Percentiles rank a stretch among this genome's conserved stretches.
These are phyloP conservation scores for Pseudoturritis turrita DNA, from an alignment of 345 rosid genomes.

Conservation along the genomic window DNA sequence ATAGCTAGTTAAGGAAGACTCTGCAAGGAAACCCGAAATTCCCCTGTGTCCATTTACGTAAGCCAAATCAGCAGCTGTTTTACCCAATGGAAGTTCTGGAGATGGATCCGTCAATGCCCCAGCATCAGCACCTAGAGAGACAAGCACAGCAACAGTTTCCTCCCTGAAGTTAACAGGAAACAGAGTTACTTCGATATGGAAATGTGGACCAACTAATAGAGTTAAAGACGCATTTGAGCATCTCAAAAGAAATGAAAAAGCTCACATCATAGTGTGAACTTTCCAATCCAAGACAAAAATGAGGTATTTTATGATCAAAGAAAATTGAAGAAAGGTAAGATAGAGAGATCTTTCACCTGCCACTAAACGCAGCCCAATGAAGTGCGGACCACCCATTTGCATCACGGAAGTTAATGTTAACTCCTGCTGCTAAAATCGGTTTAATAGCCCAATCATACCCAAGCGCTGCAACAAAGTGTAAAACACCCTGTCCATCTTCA, in stretches of 20 bases:
- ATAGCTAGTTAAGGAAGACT: slow-evolving; percentile 70
- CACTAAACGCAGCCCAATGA: slow-evolving; percentile 93
- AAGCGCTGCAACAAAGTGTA: slow-evolving; percentile 82
- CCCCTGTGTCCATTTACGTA: slow-evolving; percentile 86
- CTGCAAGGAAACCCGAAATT: slow-evolving; percentile 89
- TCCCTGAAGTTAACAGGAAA: slow-evolving; percentile 50
- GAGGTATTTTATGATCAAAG: neutral
- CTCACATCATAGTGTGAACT: neutral
- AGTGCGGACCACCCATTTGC: slow-evolving; percentile 92
- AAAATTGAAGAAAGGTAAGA: neutral
- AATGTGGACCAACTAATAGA: neutral
- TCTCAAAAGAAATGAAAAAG: neutral
- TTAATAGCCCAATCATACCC: slow-evolving; percentile 86
- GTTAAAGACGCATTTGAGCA: neutral
- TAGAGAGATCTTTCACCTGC: slow-evolving; percentile 56
- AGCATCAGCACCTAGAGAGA: slow-evolving; percentile 68
- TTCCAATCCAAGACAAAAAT: neutral
- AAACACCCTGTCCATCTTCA: slow-evolving; percentile 70
- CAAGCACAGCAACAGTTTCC: slow-evolving; percentile 73
- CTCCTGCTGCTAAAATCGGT: slow-evolving; percentile 66
- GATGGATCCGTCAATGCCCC: slow-evolving; percentile 76
- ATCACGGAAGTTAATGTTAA: slow-evolving; percentile 87
- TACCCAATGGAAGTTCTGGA: slow-evolving; percentile 72
- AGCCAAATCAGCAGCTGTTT: slow-evolving; percentile 90
- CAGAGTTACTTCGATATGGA: neutral